A percentile compares a stretch with the other conserved stretches of the same genome.
Conservation (phyloP, 768 basidiomycete species). For the Podaxis mareebaensis region DNA sequence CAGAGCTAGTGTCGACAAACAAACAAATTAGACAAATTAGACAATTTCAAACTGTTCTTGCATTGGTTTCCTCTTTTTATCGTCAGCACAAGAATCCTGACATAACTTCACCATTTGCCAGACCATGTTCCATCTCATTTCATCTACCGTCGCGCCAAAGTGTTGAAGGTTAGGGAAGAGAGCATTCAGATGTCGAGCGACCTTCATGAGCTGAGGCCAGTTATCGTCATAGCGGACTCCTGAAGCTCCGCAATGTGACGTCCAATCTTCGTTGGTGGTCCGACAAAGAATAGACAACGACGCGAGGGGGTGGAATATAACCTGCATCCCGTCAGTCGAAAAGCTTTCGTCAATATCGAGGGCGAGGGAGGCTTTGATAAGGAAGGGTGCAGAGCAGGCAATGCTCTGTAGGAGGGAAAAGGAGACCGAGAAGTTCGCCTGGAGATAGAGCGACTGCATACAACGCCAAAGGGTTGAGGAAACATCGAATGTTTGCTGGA, state of each 20-base stretch:
- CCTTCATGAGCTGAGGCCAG: neutral
- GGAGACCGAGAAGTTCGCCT: neutral
- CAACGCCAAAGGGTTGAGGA: neutral
- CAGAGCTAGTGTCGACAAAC: no score
- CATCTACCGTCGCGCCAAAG: neutral
- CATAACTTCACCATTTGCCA: conserved; percentile 1
- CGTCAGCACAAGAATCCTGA: neutral
- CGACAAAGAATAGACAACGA: neutral
- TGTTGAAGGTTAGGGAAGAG: neutral
- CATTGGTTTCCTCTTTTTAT: neutral
- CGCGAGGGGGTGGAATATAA: neutral
- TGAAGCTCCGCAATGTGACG: neutral
- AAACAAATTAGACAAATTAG: no score
- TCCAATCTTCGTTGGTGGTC: neutral
- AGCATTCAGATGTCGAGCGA: conserved; percentile 1
- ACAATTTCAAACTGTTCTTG: neutral
- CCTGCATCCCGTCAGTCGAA: neutral
- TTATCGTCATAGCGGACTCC: neutral
- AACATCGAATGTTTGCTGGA: neutral
- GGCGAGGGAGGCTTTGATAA: neutral
- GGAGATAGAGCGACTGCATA: neutral
- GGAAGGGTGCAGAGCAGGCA: neutral
- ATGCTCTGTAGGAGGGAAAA: neutral
- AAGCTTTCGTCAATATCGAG: neutral
- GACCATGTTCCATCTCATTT: neutral